Evolutionary conservation across 306 rosid genomes (phyloP), one percentile per base, ranked within the genome.

Genomic region (Gastrolobium bilobum): DNA sequence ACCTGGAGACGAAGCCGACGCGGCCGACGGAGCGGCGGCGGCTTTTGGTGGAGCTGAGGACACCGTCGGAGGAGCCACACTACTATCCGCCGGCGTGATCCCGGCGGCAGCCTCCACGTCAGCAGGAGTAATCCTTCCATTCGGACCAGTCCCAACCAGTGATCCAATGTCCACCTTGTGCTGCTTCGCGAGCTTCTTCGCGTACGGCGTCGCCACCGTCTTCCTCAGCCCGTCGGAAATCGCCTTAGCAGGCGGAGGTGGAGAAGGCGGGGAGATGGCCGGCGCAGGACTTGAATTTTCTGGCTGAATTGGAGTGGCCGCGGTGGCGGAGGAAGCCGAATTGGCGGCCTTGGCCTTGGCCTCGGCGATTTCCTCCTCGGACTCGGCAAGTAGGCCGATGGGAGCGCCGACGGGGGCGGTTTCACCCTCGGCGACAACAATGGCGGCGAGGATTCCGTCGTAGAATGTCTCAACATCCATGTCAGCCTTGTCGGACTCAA

Each of bases 391-490:
- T 5, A 92, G 71, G 1, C 94, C 97, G 15, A 94, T 94, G 3
- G 97, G 92, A 11, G 98, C 88, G 8, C 98, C 97, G 20, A 94
- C 97, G 2, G 97, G 94, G 64, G 98, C 94, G 1, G 94, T 84
- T 31, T 94, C 87, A 2, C 97, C 98, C 4, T 94, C 97, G 9
- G 82, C 83, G 20, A 94, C 95, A 5, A 93, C 95, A 52, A 93
- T 93, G 26, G 92, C 93, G 1, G 97, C 98, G 34, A 93, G 97
- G 34, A 91, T 93, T 4, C 97, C 98, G 9, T 93, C 97, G 52
- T 93, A 93, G 76, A 93, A 93, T 3, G 95, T 93, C 90, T 93
- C 98, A 6, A 93, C 97, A 29, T 91, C 98, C 97, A 93, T 93
- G 73, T 93, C 97, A 4, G 98, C 98, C 73, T 93, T 93, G 46